phyloP scores from a whole-genome alignment of 164 flowering plant species.

The Vitis riparia region DNA sequence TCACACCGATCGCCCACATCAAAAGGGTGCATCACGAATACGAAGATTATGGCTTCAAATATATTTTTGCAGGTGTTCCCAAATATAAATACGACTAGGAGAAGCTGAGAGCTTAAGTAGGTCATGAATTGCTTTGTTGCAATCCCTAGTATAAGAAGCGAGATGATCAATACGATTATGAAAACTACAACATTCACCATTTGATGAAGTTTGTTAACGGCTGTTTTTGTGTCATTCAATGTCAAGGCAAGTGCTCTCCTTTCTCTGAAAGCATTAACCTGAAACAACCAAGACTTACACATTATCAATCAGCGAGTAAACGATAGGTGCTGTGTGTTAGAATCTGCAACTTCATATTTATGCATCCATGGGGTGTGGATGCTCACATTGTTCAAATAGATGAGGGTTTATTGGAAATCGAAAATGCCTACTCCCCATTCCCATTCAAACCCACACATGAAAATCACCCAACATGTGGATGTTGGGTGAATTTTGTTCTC shows the following conservation, averaged over 20 bases:
- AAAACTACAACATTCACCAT: slow-evolving; percentile 23
- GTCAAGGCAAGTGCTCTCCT: slow-evolving; percentile 25
- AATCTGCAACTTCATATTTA: no score
- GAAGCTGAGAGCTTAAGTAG: slow-evolving; percentile 22
- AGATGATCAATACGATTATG: slow-evolving; percentile 19
- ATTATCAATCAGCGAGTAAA: not conserved
- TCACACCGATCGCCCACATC: slow-evolving; percentile 23
- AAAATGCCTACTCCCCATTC: no score
- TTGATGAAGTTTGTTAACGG: slow-evolving; percentile 37
- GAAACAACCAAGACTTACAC: not conserved
- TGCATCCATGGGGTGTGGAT: no score
- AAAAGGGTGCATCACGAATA: slow-evolving; percentile 22
- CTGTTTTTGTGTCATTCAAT: slow-evolving; percentile 56
- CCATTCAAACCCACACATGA: no score
- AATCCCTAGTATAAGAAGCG: slow-evolving; percentile 27
- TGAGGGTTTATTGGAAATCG: no score
- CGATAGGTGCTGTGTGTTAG: no score
- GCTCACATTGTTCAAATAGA: no score
- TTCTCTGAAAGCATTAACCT: slow-evolving; percentile 33
- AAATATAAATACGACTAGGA: slow-evolving; percentile 24
- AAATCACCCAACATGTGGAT: no score
- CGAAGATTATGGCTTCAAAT: slow-evolving; percentile 23
- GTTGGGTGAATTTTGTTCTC: not conserved
- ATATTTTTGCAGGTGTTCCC: slow-evolving; percentile 28
- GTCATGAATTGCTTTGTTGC: slow-evolving; percentile 17